A percentile compares a stretch with the other conserved stretches of the same genome.
Evolutionary conservation across 345 rosid genomes (phyloP).

Genomic region (Microthlaspi erraticum): DNA sequence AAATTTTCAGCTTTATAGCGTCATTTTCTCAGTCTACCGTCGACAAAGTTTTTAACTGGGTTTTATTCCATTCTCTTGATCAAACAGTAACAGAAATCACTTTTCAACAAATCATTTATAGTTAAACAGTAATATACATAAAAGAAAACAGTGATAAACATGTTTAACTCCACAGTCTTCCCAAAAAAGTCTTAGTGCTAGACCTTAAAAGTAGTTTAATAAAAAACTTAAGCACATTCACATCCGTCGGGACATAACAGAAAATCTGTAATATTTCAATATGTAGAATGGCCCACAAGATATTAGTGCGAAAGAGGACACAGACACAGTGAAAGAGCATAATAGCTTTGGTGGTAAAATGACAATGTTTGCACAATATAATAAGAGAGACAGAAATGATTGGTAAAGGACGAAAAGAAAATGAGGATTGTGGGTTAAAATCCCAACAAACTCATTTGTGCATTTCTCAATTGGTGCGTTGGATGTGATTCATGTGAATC

Average conservation of each 20-base stretch:
- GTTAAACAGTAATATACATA: too few relatives aligned
- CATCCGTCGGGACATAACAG: not conserved
- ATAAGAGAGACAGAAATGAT: constrained; percentile 27
- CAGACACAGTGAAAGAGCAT: constrained; percentile 37
- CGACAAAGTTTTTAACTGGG: too few relatives aligned
- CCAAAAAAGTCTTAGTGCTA: not conserved
- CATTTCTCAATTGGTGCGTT: constrained; percentile 22
- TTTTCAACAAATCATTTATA: not conserved
- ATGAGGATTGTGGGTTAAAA: constrained; percentile 6
- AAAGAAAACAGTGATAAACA: not conserved
- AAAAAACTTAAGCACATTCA: not conserved
- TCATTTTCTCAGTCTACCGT: too few relatives aligned
- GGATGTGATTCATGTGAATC: constrained; percentile 31
- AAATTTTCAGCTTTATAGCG: too few relatives aligned
- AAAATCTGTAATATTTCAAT: constrained; percentile 4
- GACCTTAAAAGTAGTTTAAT: not conserved
- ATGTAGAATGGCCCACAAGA: constrained; percentile 15
- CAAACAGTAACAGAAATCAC: not conserved
- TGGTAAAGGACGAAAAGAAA: constrained; percentile 13
- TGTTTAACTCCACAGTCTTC: not conserved
- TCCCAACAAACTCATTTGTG: constrained; percentile 22
- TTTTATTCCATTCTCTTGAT: not conserved
- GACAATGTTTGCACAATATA: constrained; percentile 38
- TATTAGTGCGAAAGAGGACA: constrained; percentile 29
- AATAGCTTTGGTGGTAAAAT: constrained; percentile 29